phyloP scores from a whole-genome alignment of 352 stramenopile genomes.

The Globisporangium takayamanum region DNA sequence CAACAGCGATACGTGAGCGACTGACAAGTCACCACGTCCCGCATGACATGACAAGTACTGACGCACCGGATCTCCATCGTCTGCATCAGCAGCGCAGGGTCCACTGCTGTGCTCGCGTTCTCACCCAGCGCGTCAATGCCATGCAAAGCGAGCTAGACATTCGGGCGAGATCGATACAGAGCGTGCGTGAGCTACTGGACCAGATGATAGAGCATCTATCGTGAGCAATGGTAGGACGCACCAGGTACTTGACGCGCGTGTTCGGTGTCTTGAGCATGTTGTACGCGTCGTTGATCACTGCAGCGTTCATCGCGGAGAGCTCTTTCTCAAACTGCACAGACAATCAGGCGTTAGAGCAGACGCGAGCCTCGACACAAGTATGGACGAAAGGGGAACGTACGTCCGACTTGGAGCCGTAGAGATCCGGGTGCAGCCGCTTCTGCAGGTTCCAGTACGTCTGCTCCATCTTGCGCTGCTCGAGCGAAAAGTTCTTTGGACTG shows the following conservation, averaged over 20 bases:
- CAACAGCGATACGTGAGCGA: neutral
- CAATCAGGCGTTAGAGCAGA: neutral
- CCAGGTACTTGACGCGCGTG: conserved; percentile 79
- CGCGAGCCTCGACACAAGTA: neutral
- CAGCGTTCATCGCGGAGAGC: conserved; percentile 68
- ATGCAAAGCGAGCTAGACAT: conserved; percentile 57
- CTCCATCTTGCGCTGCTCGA: conserved; percentile 78
- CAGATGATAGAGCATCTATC: too few relatives aligned
- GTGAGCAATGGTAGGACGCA: conserved; percentile 14
- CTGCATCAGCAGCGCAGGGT: conserved; percentile 71
- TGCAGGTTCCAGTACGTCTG: conserved; percentile 85
- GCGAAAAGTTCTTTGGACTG: conserved; percentile 74
- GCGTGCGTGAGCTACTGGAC: too few relatives aligned
- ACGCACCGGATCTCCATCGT: conserved; percentile 81
- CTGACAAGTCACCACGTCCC: neutral
- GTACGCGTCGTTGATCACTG: conserved; percentile 82
- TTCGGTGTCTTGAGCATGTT: conserved; percentile 86
- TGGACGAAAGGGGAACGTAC: conserved; percentile 17
- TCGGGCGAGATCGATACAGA: neutral
- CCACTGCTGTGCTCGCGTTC: conserved; percentile 64
- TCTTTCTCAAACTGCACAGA: conserved; percentile 65
- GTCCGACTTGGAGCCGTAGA: conserved; percentile 84
- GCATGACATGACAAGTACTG: neutral
- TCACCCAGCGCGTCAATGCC: conserved; percentile 78
- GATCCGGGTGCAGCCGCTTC: conserved; percentile 78